phyloP scores from a whole-genome alignment of 2,329 filamentous ascomycete genomes.

The Chrysoporthe puriensis region DNA sequence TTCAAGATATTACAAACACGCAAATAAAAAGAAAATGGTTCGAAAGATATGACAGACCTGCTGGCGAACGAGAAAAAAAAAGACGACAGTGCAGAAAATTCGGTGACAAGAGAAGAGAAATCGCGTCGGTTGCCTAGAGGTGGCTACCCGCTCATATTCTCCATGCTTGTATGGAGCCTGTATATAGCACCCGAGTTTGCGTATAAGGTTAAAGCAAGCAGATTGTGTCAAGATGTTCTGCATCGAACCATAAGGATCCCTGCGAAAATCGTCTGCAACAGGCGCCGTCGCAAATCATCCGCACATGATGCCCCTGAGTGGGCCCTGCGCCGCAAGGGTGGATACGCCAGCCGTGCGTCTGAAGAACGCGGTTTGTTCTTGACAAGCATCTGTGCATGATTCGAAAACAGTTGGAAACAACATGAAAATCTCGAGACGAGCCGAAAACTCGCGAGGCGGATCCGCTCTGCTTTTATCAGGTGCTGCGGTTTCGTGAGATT shows the following conservation, averaged over 20 bases:
- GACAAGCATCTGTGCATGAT: not conserved
- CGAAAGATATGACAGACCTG: slow-evolving; percentile 23
- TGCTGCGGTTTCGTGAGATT: slow-evolving; percentile 12
- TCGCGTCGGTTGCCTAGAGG: not conserved
- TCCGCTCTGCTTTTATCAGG: not conserved
- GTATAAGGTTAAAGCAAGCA: slow-evolving; percentile 3
- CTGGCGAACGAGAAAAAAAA: slow-evolving; percentile 19
- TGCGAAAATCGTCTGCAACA: slow-evolving; percentile 23
- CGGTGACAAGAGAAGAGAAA: not conserved
- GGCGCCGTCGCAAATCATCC: slow-evolving; percentile 23
- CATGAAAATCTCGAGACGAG: slow-evolving; percentile 8
- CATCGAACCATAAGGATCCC: slow-evolving; percentile 10
- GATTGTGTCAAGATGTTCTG: slow-evolving; percentile 10
- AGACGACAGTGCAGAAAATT: not conserved
- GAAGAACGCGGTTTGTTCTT: not conserved
- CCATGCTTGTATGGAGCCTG: not conserved
- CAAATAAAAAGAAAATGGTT: slow-evolving; percentile 2
- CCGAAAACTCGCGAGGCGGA: slow-evolving; percentile 1
- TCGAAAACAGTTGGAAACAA: slow-evolving; percentile 9
- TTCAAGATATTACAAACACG: not conserved
- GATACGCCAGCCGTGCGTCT: not conserved
- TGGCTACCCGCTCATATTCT: not conserved
- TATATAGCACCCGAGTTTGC: slow-evolving; percentile 1
- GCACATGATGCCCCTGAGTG: slow-evolving; percentile 27
- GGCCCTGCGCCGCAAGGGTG: not conserved